These are phyloP conservation scores for Chaetoceros tenuissimus DNA, from an alignment of 108 stramenopile genomes.

Conservation along the genomic window DNA sequence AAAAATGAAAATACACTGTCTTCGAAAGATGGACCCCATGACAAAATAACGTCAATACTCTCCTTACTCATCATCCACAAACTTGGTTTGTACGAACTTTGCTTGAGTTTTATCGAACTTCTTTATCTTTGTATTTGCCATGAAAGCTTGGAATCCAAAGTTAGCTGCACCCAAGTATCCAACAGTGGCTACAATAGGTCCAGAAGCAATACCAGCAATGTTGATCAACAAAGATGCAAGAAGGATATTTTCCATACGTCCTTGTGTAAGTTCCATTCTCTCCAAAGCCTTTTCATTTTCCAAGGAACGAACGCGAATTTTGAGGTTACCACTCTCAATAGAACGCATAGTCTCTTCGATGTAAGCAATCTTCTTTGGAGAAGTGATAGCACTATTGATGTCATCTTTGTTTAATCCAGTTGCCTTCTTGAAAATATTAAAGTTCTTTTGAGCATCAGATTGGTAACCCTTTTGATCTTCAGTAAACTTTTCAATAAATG, in stretches of 20 bases:
- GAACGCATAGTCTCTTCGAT: constrained; percentile 83
- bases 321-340: constrained; percentile 82
- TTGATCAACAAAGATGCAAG: constrained; percentile 65
- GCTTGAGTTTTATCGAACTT: constrained; percentile 87
- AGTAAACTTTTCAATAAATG: constrained; percentile 88
- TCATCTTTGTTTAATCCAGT: constrained; percentile 77
- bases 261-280: constrained; percentile 73
- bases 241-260: constrained; percentile 65
- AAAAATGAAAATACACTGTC: too few species aligned
- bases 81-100: constrained; percentile 56
- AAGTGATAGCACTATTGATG: constrained; percentile 62
- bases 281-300: constrained; percentile 90
- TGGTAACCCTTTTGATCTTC: constrained; percentile 61
- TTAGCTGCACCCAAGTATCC: constrained; percentile 54
- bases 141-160: constrained; percentile 58
- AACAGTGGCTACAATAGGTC: constrained; percentile 29
- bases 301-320: constrained; percentile 87
- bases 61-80: constrained; percentile 56
- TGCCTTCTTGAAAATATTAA: constrained; percentile 63
- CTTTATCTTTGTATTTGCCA: constrained; percentile 62
- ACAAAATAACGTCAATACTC: too few species aligned
- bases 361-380: constrained; percentile 82
- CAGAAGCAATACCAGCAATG: constrained; percentile 47
- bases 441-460: constrained; percentile 56
- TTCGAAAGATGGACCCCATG: too few species aligned